Base-by-base conservation (phyloP, 768 basidiomycete genomes). In the Phylloporus rhodoxanthus region DNA sequence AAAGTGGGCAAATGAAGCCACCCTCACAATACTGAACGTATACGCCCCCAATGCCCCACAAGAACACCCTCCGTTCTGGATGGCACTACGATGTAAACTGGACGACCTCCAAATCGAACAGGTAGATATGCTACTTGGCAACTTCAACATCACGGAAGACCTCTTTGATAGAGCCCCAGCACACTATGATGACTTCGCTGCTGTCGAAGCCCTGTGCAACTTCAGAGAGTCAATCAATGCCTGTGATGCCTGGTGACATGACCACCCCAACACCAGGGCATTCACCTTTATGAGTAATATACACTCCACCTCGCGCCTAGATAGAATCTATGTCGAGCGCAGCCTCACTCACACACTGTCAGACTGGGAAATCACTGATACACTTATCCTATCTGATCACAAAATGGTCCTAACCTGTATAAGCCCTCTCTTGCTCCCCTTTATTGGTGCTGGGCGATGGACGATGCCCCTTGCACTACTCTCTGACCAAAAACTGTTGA, bases 321-420 rank as follows among this genome's bases (percentile, higher is more conserved):
- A 57, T 23, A 5, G 25, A 0, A 48, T 57, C 0, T 57, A 57
- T 14, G 7, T 39, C 4, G 14, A 8, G 6, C 1, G 15, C 2
- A 0, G 4, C 10, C 4, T 21, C 26, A 1, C 2, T 15, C 41
- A 0, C 43, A 40, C 5, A 4, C 10, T 33, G 32, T 33, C 15
- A 8, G 15, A 50, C n/a, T 53, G 51, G 55, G 23, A 44, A 1
- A 25, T 10, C 0, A 10, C 15, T 5, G 32, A 33, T 6, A 33
- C 32, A 1, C 4, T 9, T 0, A 42, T 54, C 4, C 33, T n/a
- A 6, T 34, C 33, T 5, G 57, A 58, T 42, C 54, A 60, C 10
- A 19, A 48, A 0, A 40, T 60, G 50, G 47, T 59, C 0, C 10
- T 33, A 5, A 14, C 32, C 5, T 11, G 15, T 0, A 15, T 33